Evolutionary conservation across 73 alveolate species (phyloP).

Genomic region (Tetrahymena malaccensis): DNA sequence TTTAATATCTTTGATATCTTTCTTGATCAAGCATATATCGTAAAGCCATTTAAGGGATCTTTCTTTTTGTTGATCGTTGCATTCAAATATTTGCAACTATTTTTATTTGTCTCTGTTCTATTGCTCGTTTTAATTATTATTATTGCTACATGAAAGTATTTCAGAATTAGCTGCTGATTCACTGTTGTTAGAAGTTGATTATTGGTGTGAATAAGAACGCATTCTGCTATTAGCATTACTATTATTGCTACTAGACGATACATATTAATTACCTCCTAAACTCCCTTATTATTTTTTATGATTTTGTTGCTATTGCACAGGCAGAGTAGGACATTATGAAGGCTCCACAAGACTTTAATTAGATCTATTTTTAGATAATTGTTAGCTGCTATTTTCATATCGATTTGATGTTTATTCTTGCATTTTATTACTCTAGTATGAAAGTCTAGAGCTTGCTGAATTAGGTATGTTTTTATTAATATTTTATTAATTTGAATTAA

Average conservation of each 20-base stretch:
- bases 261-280: not conserved
- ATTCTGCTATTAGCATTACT: not conserved
- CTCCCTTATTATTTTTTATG: not conserved
- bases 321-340: not conserved
- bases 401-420: not conserved
- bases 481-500: not conserved
- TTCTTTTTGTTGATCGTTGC: not conserved
- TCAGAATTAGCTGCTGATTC: not conserved
- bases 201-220: not conserved
- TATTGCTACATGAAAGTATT: not conserved
- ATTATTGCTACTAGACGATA: not conserved
- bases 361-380: not conserved
- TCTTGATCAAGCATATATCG: slow-evolving; percentile 14
- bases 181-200: not conserved
- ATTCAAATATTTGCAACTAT: not conserved
- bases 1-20: slow-evolving; percentile 2
- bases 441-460: not conserved
- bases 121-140: not conserved
- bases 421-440: not conserved
- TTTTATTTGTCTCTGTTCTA: not conserved
- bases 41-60: slow-evolving; percentile 23
- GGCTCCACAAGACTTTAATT: not conserved
- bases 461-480: not conserved
- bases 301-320: not conserved
- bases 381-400: not conserved